phyloP scores from a whole-genome alignment of 768 basidiomycete genomes.

The Butyriboletus loyo region DNA sequence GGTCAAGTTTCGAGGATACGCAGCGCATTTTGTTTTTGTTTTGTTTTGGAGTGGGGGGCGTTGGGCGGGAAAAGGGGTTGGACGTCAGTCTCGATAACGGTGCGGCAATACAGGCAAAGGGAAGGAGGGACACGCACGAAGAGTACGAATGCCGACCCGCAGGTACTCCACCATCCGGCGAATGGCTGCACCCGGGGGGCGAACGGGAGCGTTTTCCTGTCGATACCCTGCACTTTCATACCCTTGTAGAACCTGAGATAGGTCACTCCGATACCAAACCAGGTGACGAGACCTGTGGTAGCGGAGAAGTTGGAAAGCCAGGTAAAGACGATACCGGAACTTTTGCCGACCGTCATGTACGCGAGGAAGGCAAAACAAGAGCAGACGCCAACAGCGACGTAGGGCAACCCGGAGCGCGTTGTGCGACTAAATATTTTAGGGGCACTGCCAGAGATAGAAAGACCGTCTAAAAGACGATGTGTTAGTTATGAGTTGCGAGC shows the following conservation, averaged over 20 bases:
- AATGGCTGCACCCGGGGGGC: constrained; percentile 39
- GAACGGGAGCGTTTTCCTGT: constrained; percentile 47
- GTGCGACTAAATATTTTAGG: constrained; percentile 50
- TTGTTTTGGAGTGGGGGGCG: too few relatives aligned
- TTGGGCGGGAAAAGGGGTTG: too few relatives aligned
- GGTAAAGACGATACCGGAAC: constrained; percentile 39
- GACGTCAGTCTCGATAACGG: too few relatives aligned
- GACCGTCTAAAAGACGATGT: constrained; percentile 43
- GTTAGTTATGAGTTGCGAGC: background rate
- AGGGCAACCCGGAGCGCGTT: constrained; percentile 41
- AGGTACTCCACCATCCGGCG: constrained; percentile 36
- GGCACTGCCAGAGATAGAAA: constrained; percentile 51
- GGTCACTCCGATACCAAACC: constrained; percentile 44
- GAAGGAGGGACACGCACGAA: constrained; percentile 30
- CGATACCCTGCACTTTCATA: constrained; percentile 47
- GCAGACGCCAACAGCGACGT: constrained; percentile 34
- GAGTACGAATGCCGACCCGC: constrained; percentile 27
- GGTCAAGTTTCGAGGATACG: too few relatives aligned
- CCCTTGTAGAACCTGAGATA: constrained; percentile 49
- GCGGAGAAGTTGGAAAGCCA: constrained; percentile 39
- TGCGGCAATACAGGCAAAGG: too few relatives aligned
- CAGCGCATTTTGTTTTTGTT: too few relatives aligned
- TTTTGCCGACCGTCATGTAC: constrained; percentile 38
- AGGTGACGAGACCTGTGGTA: constrained; percentile 41
- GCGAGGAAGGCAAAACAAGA: constrained; percentile 36